A percentile compares a stretch with the other conserved stretches of the same genome.
These are phyloP conservation scores for Kickxella alabastrina DNA, from an alignment of 192 early-diverging fungal species.

Conservation along the genomic window DNA sequence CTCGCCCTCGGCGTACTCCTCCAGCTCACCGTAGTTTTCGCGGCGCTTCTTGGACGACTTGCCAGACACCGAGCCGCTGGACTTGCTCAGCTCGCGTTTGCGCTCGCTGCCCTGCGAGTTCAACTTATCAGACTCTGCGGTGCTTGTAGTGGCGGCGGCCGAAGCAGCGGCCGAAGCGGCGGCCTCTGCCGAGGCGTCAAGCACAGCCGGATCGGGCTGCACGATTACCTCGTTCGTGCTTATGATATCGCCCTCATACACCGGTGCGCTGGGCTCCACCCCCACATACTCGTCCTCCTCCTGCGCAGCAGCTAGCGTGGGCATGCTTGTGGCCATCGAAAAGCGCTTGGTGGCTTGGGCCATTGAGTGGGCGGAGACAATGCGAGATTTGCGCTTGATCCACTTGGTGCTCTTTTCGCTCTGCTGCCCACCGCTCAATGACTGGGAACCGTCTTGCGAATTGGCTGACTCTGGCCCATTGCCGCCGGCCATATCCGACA, in stretches of 20 bases:
- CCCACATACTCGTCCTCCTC: background rate
- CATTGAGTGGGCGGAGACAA: constrained; percentile 28
- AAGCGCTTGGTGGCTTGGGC: constrained; percentile 20
- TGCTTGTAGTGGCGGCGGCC: constrained; percentile 16
- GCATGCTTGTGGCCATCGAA: constrained; percentile 12
- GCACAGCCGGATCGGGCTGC: background rate
- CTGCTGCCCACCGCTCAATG: too few relatives aligned
- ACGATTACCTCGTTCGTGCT: background rate
- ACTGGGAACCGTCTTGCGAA: too few relatives aligned
- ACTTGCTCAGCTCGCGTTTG: constrained; percentile 15
- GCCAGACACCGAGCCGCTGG: constrained; percentile 9
- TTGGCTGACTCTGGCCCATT: too few relatives aligned
- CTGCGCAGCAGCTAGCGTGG: constrained; percentile 1
- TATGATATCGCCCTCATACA: background rate
- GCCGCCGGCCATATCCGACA: too few relatives aligned
- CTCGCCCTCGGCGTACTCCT: constrained; percentile 54
- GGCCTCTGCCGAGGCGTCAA: background rate
- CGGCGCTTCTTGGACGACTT: constrained; percentile 46
- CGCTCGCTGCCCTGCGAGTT: constrained; percentile 12
- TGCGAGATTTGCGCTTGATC: constrained; percentile 51
- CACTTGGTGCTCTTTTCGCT: constrained; percentile 27
- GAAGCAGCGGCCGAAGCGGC: constrained; percentile 7
- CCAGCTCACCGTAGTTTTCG: constrained; percentile 51
- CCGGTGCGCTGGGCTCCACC: constrained; percentile 5
- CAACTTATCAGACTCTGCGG: constrained; percentile 1